Conservation (phyloP, 2,329 filamentous ascomycete species). For the Coniella vitis region DNA sequence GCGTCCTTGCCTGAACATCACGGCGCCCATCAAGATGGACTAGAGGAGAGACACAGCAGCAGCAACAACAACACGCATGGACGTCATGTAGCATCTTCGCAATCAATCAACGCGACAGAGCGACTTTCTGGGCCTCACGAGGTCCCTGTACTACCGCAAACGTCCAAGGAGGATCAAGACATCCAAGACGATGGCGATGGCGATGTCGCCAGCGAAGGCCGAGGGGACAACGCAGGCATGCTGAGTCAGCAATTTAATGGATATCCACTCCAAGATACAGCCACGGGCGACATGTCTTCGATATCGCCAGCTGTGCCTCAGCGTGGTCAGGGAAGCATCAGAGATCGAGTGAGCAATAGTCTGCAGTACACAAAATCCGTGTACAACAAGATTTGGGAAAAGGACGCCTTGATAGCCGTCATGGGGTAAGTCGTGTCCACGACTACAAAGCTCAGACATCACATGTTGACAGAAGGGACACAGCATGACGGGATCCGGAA, state of each 20-base stretch:
- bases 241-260: background rate
- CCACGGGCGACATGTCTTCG: too few species aligned
- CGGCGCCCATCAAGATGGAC: too few species aligned
- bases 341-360: conserved; percentile 3
- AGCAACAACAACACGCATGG: too few species aligned
- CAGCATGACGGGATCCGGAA: conserved; percentile 31
- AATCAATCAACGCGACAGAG: background rate
- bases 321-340: background rate
- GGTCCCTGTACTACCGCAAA: conserved; percentile 1
- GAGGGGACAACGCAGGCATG: too few species aligned
- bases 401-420: conserved; percentile 20
- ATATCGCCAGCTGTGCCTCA: background rate
- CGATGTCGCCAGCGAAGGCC: too few species aligned
- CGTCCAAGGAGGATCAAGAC: background rate
- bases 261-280: background rate
- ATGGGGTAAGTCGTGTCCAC: conserved; percentile 17
- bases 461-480: background rate
- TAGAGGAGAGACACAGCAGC: too few species aligned
- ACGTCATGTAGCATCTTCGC: background rate
- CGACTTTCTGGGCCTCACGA: conserved; percentile 10
- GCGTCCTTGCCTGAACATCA: too few species aligned
- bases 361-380: conserved; percentile 12
- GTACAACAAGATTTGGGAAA: conserved; percentile 11
- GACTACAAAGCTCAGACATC: background rate
- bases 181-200: too few species aligned